Base-by-base conservation (phyloP, 306 rosid genomes). In the Lathyrus aphaca region DNA sequence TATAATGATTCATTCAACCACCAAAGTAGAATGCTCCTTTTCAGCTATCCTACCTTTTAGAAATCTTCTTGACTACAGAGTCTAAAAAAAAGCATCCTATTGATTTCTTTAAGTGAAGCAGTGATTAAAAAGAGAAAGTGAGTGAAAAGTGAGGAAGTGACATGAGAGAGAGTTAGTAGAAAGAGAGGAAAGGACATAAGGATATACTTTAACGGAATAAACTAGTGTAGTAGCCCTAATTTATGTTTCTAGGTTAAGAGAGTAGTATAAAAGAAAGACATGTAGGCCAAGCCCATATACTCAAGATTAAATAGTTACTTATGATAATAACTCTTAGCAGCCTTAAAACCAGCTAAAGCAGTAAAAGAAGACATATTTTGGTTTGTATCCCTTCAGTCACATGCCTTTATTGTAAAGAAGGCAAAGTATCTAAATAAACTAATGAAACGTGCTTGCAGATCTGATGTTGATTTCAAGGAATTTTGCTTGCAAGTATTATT, bases 401-500 rank as follows among this genome's bases (percentile, higher is more conserved):
- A 12, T 51, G 32, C 32, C n/a, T 58, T 71, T 60, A 8, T 63
- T 43, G 42, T 72, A 76, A 51, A 42, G 51, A 66, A 42, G 67
- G 57, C n/a, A 50, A 44, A 19, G 39, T 81, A 45, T 54, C 15
- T 37, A 32, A 71, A 30, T 65, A 66, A 45, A 29, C 64, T 74
- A 56, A 70, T 74, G 46, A 29, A 39, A 78, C 56, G 30, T 60
- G 38, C 68, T 60, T 82, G 90, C 96, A 93, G 97, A 84, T 81
- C 82, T 17, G 92, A 93, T 80, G 78, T 80, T 74, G 97, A 87
- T 82, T 93, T 93, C 89, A 93, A 87, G 84, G 98, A 93, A 74
- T 93, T 90, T 84, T 93, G 98, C 86, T 87, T 90, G 94, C 98
- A 93, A 93, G 96, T 93, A 60, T 79, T 93, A 82, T 93, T 90